These are phyloP conservation scores for Setaria viridis DNA, from an alignment of 202 grass and related monocot genomes.

Conservation along the genomic window DNA sequence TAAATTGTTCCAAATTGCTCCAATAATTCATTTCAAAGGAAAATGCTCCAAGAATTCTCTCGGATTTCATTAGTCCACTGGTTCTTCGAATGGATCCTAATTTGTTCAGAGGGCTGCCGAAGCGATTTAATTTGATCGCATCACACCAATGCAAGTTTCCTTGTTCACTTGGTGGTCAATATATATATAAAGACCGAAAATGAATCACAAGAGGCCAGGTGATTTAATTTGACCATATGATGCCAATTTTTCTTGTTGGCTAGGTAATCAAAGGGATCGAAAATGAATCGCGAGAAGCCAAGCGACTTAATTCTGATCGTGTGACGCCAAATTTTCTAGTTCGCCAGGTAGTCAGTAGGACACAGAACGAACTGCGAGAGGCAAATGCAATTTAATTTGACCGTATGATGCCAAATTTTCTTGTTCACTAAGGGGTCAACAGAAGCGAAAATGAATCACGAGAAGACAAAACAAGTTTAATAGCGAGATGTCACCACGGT, in stretches of 20 bases:
- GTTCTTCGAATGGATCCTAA: not conserved
- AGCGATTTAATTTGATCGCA: not conserved
- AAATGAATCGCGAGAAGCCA: not conserved
- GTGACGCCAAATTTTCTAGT: not conserved
- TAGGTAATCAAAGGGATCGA: not conserved
- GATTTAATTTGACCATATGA: not conserved
- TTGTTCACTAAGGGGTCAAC: not conserved
- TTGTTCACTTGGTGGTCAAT: not conserved
- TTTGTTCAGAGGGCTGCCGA: not conserved
- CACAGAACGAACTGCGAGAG: not conserved
- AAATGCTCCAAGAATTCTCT: not conserved
- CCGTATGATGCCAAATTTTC: not conserved
- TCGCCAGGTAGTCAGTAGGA: not conserved
- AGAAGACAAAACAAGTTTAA: conserved; percentile 1
- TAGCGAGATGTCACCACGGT: not conserved
- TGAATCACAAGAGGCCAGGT: not conserved
- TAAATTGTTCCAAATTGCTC: not conserved
- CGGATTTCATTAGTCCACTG: not conserved
- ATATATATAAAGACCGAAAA: not conserved
- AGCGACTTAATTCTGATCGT: not conserved
- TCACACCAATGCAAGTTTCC: not conserved
- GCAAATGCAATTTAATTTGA: not conserved
- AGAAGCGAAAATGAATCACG: not conserved
- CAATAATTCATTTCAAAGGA: not conserved
- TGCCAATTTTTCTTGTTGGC: not conserved